Percentiles rank a stretch among this genome's conserved stretches.
These are phyloP conservation scores for Brassica cretica DNA, from an alignment of 345 rosid species.

Conservation along the genomic window DNA sequence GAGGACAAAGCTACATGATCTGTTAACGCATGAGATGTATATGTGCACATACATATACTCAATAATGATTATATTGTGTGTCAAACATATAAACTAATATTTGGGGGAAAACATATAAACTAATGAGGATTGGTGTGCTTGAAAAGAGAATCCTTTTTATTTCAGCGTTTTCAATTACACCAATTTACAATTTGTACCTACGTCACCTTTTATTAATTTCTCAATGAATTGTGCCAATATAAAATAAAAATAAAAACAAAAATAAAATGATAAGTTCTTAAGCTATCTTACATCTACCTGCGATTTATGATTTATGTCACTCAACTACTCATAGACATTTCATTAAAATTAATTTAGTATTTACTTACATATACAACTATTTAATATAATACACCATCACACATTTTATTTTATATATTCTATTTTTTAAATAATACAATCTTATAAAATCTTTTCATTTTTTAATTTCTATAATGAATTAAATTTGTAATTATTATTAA, in stretches of 20 bases:
- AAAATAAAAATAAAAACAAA: no score
- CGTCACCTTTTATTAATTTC: background rate
- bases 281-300: background rate
- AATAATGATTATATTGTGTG: background rate
- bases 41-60: background rate
- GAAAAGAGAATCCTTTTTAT: background rate
- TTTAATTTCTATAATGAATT: no score
- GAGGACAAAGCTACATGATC: slow-evolving; percentile 20
- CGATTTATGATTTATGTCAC: background rate
- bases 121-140: background rate
- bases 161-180: background rate
- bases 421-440: no score
- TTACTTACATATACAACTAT: no score
- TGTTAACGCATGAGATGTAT: slow-evolving; percentile 10
- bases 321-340: background rate
- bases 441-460: background rate
- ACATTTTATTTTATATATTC: background rate
- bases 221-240: background rate
- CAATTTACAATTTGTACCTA: background rate
- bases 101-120: background rate
- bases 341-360: background rate
- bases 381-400: background rate
- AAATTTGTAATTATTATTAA: background rate
- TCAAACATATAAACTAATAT: background rate
- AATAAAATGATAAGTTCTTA: background rate